Base-by-base conservation (phyloP, 1,284 basidiomycete genomes). In the Ceratobasidium sp. region DNA sequence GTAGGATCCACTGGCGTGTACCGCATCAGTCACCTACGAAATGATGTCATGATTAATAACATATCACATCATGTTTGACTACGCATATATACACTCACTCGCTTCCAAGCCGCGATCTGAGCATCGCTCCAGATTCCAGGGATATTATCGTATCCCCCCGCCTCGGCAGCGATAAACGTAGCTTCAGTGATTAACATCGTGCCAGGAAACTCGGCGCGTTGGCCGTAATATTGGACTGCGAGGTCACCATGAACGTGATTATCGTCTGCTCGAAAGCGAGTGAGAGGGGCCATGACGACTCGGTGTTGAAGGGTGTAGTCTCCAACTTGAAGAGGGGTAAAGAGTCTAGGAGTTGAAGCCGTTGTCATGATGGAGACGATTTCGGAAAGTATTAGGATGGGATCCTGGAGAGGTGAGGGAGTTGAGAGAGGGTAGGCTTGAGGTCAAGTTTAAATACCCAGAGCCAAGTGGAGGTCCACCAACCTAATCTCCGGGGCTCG, bases 261-360 rank as follows among this genome's bases (percentile, higher is more conserved):
- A 9, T 69, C 76, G 75, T 82, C 81, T 10, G 85, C 85, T 46
- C 86, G 83, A 80, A 80, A 81, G 57, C 86, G 81, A 13, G 89
- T 89, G 75, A 89, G 81, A 0, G 89, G 89, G 0, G 88, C 87
- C 64, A 89, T 82, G 5, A 87, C 88, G 50, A 89, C 82, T 9
- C 89, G 85, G 79, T 89, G 87, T 69, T 83, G 74, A 52, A 90
- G 85, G 12, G 81, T 80, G 75, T 86, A 48, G 13, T 82, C 79
- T 28, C 89, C 89, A 56, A 90, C 82, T 59, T 83, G 82, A 64
- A 86, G 80, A 12, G 89, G 88, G 13, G 44, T 46, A 13, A 46
- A 46, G 44, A 46, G 44, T 46, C 13, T 46, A 13, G 44, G 13
- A 13, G 44, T 46, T 46, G 44, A 6, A 46, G 44, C 44, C 7